phyloP scores from a whole-genome alignment of 1,139 yeast species.

The Zygosaccharomyces sapae region DNA sequence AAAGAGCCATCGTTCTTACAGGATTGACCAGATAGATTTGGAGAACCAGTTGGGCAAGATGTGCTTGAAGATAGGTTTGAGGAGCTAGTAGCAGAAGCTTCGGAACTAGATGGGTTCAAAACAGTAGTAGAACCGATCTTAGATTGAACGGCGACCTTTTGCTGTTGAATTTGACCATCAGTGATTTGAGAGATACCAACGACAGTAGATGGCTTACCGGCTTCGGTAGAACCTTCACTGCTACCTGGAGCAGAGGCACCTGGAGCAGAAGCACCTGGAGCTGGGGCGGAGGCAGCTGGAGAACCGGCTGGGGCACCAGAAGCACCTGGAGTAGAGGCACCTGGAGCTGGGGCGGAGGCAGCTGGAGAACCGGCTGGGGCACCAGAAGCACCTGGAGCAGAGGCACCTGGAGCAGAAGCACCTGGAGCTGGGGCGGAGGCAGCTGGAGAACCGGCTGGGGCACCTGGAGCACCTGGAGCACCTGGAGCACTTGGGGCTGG shows the following conservation, averaged over 20 bases:
- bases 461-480: background rate
- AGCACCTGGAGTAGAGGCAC: slow-evolving; percentile 26
- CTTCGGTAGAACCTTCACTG: slow-evolving; percentile 33
- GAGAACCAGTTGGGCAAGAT: slow-evolving; percentile 10
- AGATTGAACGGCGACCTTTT: slow-evolving; percentile 1
- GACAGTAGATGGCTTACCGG: slow-evolving; percentile 18
- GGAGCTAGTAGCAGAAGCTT: slow-evolving; percentile 7
- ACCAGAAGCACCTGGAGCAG: slow-evolving; percentile 17
- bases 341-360: slow-evolving; percentile 37
- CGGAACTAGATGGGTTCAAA: slow-evolving; percentile 10
- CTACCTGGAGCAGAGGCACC: slow-evolving; percentile 26
- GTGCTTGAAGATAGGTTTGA: slow-evolving; percentile 8
- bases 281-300: slow-evolving; percentile 5
- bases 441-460: slow-evolving; percentile 1
- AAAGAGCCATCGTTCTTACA: slow-evolving; percentile 53
- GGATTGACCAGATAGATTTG: slow-evolving; percentile 30
- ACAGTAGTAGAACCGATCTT: slow-evolving; percentile 11
- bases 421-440: slow-evolving; percentile 9
- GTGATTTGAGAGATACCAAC: slow-evolving; percentile 43
- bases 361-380: slow-evolving; percentile 28
- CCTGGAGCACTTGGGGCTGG: background rate
- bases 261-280: slow-evolving; percentile 2
- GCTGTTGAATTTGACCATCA: slow-evolving; percentile 56
- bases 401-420: slow-evolving; percentile 33
- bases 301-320: slow-evolving; percentile 26